phyloP scores from a whole-genome alignment of 345 rosid genomes.

The Draba incana region DNA sequence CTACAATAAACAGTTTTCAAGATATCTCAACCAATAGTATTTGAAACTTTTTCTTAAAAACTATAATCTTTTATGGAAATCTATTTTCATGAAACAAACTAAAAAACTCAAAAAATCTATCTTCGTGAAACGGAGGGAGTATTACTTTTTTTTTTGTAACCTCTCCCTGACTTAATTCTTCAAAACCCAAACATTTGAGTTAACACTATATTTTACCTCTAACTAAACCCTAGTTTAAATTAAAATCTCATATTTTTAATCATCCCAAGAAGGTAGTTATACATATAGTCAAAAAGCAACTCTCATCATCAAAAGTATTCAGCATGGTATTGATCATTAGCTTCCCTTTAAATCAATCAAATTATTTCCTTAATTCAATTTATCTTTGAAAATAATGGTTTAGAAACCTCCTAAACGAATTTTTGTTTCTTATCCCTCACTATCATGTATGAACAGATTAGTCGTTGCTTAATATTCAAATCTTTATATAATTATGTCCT shows the following conservation, averaged over 20 bases:
- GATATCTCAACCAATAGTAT: too few species aligned
- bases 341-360: conserved; percentile 19
- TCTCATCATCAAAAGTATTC: conserved; percentile 33
- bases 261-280: conserved; percentile 37
- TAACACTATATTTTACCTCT: conserved; percentile 1
- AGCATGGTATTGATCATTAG: conserved; percentile 33
- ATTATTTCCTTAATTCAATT: neutral
- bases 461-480: neutral
- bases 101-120: too few species aligned
- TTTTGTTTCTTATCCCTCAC: too few species aligned
- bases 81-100: too few species aligned
- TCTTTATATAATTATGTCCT: neutral
- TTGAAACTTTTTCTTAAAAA: too few species aligned
- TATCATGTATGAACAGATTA: neutral
- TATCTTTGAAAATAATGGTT: neutral
- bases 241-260: conserved; percentile 4
- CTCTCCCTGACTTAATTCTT: conserved; percentile 30
- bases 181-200: conserved; percentile 8
- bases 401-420: too few species aligned
- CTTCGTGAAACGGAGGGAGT: too few species aligned
- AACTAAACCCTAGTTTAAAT: neutral
- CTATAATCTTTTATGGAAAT: too few species aligned
- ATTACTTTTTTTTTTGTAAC: conserved; percentile 35
- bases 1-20: too few species aligned
- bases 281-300: conserved; percentile 36